A percentile compares a stretch with the other conserved stretches of the same genome.
phyloP scores from a whole-genome alignment of 768 basidiomycete species.

The Termitomyces sp. region DNA sequence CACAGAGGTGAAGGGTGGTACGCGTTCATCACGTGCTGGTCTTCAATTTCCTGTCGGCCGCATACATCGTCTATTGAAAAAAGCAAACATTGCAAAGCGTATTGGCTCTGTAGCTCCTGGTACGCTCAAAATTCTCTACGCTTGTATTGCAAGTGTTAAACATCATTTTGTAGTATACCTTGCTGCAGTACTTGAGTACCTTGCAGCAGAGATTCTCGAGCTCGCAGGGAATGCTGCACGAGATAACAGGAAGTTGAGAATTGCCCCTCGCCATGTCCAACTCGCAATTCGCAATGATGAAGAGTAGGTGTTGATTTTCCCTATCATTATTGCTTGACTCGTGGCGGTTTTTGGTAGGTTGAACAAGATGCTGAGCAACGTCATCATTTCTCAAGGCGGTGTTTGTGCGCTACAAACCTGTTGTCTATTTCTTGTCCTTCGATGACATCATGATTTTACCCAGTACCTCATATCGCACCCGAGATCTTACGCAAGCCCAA shows the following conservation, averaged over 20 bases:
- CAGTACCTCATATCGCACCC: slow-evolving; percentile 18
- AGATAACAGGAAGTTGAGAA: slow-evolving; percentile 79
- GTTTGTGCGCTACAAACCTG: slow-evolving; percentile 43
- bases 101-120: slow-evolving; percentile 67
- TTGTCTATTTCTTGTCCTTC: not conserved
- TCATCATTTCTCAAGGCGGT: slow-evolving; percentile 75
- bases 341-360: slow-evolving; percentile 26
- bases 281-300: slow-evolving; percentile 77
- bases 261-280: slow-evolving; percentile 78
- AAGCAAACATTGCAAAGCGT: slow-evolving; percentile 67
- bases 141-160: not conserved
- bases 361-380: slow-evolving; percentile 51
- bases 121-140: slow-evolving; percentile 19
- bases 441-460: not conserved
- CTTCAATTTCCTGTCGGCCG: slow-evolving; percentile 78
- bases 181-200: slow-evolving; percentile 82
- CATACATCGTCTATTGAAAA: slow-evolving; percentile 74
- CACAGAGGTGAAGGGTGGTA: slow-evolving; percentile 49
- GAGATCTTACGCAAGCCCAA: slow-evolving; percentile 12
- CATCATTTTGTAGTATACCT: slow-evolving; percentile 53
- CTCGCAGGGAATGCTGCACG: slow-evolving; percentile 75
- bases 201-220: slow-evolving; percentile 83
- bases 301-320: slow-evolving; percentile 33
- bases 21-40: slow-evolving; percentile 62
- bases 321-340: not conserved